These are phyloP conservation scores for Psilocybe cyanescens DNA, from an alignment of 768 basidiomycete species.

Conservation along the genomic window DNA sequence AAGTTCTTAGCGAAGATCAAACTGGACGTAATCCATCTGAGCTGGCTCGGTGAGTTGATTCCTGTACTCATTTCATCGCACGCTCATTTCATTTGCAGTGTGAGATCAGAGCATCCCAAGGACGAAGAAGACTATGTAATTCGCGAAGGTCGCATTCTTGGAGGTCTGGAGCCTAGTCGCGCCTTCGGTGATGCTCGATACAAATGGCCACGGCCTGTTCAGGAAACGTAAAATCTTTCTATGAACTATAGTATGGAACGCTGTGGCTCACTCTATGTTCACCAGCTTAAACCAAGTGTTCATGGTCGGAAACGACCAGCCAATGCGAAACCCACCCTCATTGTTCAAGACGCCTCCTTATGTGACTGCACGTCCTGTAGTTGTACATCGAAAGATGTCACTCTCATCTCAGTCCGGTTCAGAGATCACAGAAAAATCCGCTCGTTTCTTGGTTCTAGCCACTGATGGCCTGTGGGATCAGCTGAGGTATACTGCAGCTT, in stretches of 20 bases:
- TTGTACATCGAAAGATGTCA: conserved; percentile 74
- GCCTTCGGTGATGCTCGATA: conserved; percentile 91
- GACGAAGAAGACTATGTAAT: conserved; percentile 78
- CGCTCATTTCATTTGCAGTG: conserved; percentile 41
- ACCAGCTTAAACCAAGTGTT: conserved; percentile 62
- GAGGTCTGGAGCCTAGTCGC: conserved; percentile 84
- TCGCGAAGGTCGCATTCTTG: conserved; percentile 80
- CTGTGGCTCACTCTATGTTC: neutral
- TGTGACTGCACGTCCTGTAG: conserved; percentile 82
- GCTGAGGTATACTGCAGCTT: conserved; percentile 40
- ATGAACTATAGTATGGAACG: neutral
- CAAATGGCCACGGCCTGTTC: conserved; percentile 80
- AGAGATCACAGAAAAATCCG: conserved; percentile 33
- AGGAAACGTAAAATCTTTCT: conserved; percentile 60
- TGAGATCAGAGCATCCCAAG: conserved; percentile 82
- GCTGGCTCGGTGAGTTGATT: conserved; percentile 63
- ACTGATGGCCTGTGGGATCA: conserved; percentile 87
- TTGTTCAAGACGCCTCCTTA: conserved; percentile 90
- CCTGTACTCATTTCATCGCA: neutral
- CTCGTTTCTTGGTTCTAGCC: conserved; percentile 86
- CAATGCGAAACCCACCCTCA: conserved; percentile 61
- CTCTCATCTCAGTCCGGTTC: conserved; percentile 43
- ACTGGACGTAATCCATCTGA: conserved; percentile 92
- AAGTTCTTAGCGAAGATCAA: conserved; percentile 95
- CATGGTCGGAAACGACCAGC: conserved; percentile 61